Evolutionary conservation across 192 early-diverging fungal species (phyloP).

Genomic region (Rhizoclosmatium sp.): DNA sequence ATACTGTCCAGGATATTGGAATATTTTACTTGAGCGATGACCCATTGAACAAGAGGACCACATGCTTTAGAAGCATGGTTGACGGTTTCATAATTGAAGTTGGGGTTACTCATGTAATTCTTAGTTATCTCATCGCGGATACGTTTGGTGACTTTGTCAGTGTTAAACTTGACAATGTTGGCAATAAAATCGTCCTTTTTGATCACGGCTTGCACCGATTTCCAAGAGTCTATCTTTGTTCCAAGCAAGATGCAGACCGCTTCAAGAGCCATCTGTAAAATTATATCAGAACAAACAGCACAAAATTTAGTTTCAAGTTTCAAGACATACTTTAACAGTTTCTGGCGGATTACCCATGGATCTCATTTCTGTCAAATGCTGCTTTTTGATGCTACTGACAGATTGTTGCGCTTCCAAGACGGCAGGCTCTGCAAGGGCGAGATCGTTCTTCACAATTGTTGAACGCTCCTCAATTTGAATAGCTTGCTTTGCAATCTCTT

Average conservation of each 20-base stretch:
- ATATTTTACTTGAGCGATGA: slow-evolving; percentile 93
- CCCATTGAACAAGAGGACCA: slow-evolving; percentile 98
- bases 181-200: slow-evolving; percentile 97
- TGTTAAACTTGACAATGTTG: slow-evolving; percentile 96
- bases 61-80: slow-evolving; percentile 98
- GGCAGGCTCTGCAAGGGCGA: slow-evolving; percentile 96
- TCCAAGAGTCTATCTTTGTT: slow-evolving; percentile 87
- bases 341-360: slow-evolving; percentile 96
- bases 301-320: too few species aligned
- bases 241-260: slow-evolving; percentile 96
- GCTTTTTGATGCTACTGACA: slow-evolving; percentile 95
- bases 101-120: slow-evolving; percentile 82
- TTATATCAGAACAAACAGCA: too few species aligned
- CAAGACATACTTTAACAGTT: slow-evolving; percentile 72
- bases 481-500: slow-evolving; percentile 76
- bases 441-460: slow-evolving; percentile 81
- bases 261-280: slow-evolving; percentile 82
- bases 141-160: slow-evolving; percentile 80
- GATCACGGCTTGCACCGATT: slow-evolving; percentile 86
- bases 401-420: slow-evolving; percentile 93
- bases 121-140: slow-evolving; percentile 83
- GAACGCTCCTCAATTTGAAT: slow-evolving; percentile 81
- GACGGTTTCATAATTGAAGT: slow-evolving; percentile 94
- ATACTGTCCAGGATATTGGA: slow-evolving; percentile 93
- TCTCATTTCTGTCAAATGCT: slow-evolving; percentile 96